phyloP scores from a whole-genome alignment of 805 yeast genomes.

The Kodamaea kaohsiungensis region DNA sequence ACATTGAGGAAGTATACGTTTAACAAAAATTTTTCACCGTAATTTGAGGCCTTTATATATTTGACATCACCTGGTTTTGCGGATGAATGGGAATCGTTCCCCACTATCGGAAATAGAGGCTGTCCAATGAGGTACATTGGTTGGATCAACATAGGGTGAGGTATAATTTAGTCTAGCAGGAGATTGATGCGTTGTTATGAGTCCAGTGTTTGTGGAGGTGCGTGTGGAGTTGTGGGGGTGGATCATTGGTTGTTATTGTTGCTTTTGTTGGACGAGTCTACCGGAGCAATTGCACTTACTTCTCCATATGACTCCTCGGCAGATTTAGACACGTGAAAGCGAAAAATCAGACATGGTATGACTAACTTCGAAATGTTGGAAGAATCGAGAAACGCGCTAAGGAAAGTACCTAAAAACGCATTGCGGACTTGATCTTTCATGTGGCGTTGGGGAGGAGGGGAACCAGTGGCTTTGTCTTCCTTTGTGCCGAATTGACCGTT shows the following conservation, averaged over 20 bases:
- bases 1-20: slow-evolving; percentile 5
- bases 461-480: too few relatives aligned
- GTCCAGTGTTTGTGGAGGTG: neutral
- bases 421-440: neutral
- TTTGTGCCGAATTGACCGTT: too few relatives aligned
- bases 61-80: slow-evolving; percentile 1
- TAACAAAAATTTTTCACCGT: neutral
- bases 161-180: neutral
- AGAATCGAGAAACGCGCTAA: neutral
- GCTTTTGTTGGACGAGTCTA: neutral
- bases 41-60: slow-evolving; percentile 3
- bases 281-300: neutral
- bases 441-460: neutral
- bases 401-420: neutral
- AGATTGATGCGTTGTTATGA: neutral
- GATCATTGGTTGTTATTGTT: neutral
- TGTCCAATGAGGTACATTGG: neutral
- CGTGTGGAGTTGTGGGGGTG: neutral
- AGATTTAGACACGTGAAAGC: neutral
- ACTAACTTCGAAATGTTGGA: neutral
- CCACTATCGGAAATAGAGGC: slow-evolving; percentile 1
- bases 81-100: slow-evolving; percentile 5
- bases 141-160: neutral
- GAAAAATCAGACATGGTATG: neutral
- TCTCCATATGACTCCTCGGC: neutral